Evolutionary conservation across 73 alveolate species (phyloP), one percentile per base, ranked within the genome.

Genomic region (Effrenium voratum): DNA sequence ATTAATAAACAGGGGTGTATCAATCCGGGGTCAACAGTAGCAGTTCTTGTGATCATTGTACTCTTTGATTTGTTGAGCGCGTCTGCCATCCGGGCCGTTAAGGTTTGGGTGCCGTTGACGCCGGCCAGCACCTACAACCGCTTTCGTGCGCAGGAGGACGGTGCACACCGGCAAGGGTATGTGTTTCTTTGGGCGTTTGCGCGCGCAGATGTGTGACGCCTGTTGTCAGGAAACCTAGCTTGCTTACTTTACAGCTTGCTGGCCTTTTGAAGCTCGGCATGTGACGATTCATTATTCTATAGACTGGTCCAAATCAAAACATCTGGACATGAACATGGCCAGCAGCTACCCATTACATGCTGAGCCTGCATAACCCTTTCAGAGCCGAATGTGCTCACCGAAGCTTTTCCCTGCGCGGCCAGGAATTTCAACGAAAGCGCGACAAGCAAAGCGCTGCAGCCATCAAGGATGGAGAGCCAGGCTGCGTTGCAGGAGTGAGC

Each of bases 71-170:
- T n/a, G n/a, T n/a, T n/a, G n/a, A n/a, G n/a, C n/a, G n/a, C n/a
- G n/a, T n/a, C n/a, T n/a, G n/a, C n/a, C n/a, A n/a, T n/a, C n/a
- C n/a, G n/a, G n/a, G n/a, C n/a, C n/a, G n/a, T n/a, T 10, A 38
- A 87, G 95, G 95, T 87, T 36, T 87, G 95, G 95, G 85, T 63
- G 52, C 95, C 95, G 12, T n/a, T 87, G 84, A 87, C 95, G 34
- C 95, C 95, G 1, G 95, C 95, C 47, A 87, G 70, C 70, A 87
- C 95, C 16, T 87, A 87, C 95, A 87, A 46, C 66, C 95, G 95
- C 28, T 41, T 57, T 44, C 80, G 95, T 22, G 84, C 83, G 22
- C 95, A 87, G 22, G 95, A 87, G 95, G 95, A 52, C 75, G 2
- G 90, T 32, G 19, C 34, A 34, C 45, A 38, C 50, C 3, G 13